Base-by-base conservation (phyloP, 176 grass and related monocot genomes). In the Oryza brachyantha region DNA sequence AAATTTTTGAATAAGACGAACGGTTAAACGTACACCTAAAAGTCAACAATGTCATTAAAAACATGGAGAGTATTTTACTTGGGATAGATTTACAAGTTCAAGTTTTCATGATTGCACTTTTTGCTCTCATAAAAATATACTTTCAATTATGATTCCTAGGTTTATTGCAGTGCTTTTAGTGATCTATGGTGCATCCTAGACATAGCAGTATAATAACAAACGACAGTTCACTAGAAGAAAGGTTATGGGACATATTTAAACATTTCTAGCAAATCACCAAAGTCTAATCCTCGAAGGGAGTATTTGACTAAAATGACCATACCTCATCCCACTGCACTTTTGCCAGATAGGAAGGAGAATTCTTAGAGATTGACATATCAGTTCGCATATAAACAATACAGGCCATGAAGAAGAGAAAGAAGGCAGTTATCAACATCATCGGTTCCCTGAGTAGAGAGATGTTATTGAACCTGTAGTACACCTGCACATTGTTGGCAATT, bases 291-390 rank as follows among this genome's bases (percentile, higher is more conserved):
- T 57, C n/a, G 0, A 57, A 57, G 19, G 17, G 70, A 7, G 7
- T 8, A 61, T 32, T 70, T 24, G 5, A 21, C 17, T 29, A 22
- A n/a, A 75, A 83, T 29, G 75, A 80, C 11, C 13, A 10, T 87
- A 99, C 96, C 96, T 99, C 96, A 26, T 99, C 96, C 84, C 84
- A 99, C 66, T 95, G 96, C 52, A 95, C 70, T 73, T 93, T 99
- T 35, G 90, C 92, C 50, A 95, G 59, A 87, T 95, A 99, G 21
- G 92, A 93, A 73, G 90, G 86, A 45, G 92, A 99, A 72, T 60
- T 95, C 81, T 95, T 99, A 71, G 96, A 99, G 58, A 99, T 99
- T 81, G 96, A 81, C 86, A 99, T 86, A 77, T 99, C 96, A 74
- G 86, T 93, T 27, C 77, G 92, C 88, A 99, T 95, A 84, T 89